Percentiles rank a stretch among this genome's conserved stretches.
phyloP scores from a whole-genome alignment of 2,329 filamentous ascomycete genomes.

The Alternaria conjuncta region DNA sequence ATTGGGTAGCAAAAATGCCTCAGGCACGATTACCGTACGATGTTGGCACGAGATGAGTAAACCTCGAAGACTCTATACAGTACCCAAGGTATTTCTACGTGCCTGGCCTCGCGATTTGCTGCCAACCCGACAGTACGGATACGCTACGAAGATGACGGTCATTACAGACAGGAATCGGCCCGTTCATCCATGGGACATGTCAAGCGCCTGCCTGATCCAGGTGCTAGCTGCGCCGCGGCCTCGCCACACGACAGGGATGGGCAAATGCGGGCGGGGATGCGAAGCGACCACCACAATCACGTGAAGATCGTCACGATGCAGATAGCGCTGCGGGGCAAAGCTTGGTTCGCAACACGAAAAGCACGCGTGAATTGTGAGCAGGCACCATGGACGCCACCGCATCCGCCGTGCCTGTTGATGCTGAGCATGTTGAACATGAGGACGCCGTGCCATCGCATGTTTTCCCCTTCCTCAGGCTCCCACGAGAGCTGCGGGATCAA shows the following conservation, averaged over 20 bases:
- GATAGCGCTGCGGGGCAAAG: constrained; percentile 18
- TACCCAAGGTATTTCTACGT: constrained; percentile 1
- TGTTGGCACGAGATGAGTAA: constrained; percentile 1
- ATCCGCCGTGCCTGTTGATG: background rate
- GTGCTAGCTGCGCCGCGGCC: constrained; percentile 6
- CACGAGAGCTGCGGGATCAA: constrained; percentile 48
- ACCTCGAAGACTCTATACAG: constrained; percentile 7
- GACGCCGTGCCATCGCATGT: constrained; percentile 1
- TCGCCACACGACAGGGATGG: constrained; percentile 6
- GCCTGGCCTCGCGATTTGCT: constrained; percentile 1
- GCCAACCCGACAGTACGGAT: constrained; percentile 9
- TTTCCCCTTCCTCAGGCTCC: constrained; percentile 43
- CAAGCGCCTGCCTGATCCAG: constrained; percentile 19
- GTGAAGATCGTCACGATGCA: constrained; percentile 13
- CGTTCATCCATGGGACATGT: constrained; percentile 18
- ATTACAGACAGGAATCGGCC: constrained; percentile 20
- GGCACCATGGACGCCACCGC: constrained; percentile 20
- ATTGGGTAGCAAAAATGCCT: background rate
- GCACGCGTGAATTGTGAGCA: constrained; percentile 18
- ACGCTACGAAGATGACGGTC: constrained; percentile 14
- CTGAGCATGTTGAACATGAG: constrained; percentile 3
- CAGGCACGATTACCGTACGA: constrained; percentile 3
- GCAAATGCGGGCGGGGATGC: background rate
- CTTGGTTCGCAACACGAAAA: constrained; percentile 22
- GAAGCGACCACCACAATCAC: constrained; percentile 8